Evolutionary conservation across 768 basidiomycete species (phyloP).

Genomic region (Vararia minispora): DNA sequence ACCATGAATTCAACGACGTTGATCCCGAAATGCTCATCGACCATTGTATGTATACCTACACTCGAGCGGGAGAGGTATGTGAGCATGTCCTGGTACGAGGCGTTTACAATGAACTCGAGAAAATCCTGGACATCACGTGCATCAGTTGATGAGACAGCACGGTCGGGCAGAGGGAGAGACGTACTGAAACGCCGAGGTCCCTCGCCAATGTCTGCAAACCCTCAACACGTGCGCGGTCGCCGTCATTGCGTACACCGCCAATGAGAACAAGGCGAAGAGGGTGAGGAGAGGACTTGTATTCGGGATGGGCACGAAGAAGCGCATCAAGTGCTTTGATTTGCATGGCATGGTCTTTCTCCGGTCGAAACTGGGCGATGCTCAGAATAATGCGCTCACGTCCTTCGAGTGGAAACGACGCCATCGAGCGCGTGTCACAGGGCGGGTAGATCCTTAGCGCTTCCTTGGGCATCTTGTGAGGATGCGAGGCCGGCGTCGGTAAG

Average conservation of each 20-base stretch:
- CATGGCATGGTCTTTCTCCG: conserved; percentile 86
- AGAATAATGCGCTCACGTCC: conserved; percentile 56
- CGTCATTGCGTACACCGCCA: conserved; percentile 75
- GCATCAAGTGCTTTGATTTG: conserved; percentile 64
- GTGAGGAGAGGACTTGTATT: conserved; percentile 28
- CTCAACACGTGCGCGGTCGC: conserved; percentile 61
- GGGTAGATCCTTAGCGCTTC: conserved; percentile 65
- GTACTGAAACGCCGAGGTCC: conserved; percentile 55
- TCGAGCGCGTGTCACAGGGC: conserved; percentile 77
- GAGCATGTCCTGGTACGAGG: conserved; percentile 61
- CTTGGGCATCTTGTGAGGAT: conserved; percentile 8
- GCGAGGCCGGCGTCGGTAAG: neutral
- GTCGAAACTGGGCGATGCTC: conserved; percentile 90
- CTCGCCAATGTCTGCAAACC: conserved; percentile 44
- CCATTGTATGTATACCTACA: conserved; percentile 91
- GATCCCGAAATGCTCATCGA: conserved; percentile 98
- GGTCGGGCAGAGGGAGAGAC: conserved; percentile 11
- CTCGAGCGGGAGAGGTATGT: conserved; percentile 62
- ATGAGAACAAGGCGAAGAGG: conserved; percentile 59
- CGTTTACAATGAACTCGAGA: conserved; percentile 77
- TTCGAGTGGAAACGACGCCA: conserved; percentile 44
- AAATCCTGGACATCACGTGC: conserved; percentile 34
- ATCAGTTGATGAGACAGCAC: conserved; percentile 1
- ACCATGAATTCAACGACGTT: conserved; percentile 98
- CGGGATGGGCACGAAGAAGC: conserved; percentile 48